Evolutionary conservation across 129 eudicot genomes (phyloP), one percentile per base, ranked within the genome.

Genomic region (Ambrosia trifida): DNA sequence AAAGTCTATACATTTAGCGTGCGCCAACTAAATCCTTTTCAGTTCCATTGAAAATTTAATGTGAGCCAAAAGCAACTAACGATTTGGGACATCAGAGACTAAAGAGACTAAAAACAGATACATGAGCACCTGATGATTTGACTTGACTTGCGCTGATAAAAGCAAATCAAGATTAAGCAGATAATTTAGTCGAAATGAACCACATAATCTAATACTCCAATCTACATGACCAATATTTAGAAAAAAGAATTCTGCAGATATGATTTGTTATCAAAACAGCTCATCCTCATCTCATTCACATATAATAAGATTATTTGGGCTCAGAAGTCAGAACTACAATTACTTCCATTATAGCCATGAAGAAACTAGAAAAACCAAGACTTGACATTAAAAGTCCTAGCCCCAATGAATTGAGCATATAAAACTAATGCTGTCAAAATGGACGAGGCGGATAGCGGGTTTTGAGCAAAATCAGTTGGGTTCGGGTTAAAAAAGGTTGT

Each of bases 121-220:
- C 16, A 10, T 57, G 41, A 5, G 18, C 5, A 0, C 7, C 32
- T 54, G 13, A 3, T 24, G 3, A 24, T 24, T 24, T 24, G 28
- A 24, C 28, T 24, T 24, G n/a, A 13, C 5, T 10, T 58, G 16
- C 38, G 14, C 18, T 58, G 41, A 30, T 13, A 1, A 13, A 56
- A 30, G 10, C 36, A 57, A 12, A 51, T 17, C 28, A 17, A 51
- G 11, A 17, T 18, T 51, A n/a, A 49, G 2, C 11, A 51, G 17
- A 51, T 51, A 51, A 51, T 17, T 51, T 51, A 17, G 30, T 51
- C 58, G 17, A 51, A 51, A 51, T 51, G 58, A 51, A 51, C 58
- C 58, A 11, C 6, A 17, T 8, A 17, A 51, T 51, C 30, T 4
- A 17, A 17, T 51, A 51, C 58, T 28, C 17, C 58, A 51, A 31